Evolutionary conservation across 768 basidiomycete species (phyloP), one percentile per base, ranked within the genome.

Genomic region (Xerocomellus intermedius): DNA sequence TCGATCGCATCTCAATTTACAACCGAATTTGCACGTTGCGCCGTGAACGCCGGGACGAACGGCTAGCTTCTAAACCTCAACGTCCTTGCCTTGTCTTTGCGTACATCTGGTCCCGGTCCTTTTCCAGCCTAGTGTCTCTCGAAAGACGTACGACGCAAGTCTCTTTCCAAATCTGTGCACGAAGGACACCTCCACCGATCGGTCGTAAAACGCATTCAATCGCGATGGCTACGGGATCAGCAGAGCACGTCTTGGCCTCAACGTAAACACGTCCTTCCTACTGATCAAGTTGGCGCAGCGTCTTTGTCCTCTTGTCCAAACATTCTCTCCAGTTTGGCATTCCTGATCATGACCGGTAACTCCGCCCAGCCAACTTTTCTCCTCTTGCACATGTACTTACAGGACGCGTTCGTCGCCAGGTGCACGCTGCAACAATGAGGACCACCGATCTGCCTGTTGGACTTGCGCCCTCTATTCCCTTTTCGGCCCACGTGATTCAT

Each of bases 341-440:
- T 2, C 12, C 28, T 10, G 30, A 35, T 44, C 48, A 19, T 19
- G 39, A 30, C 32, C 21, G 26, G 26, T 33, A 24, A 39, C 26
- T 43, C 32, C n/a, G 33, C 32, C 37, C 33, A n/a, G 8, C 41
- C 36, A 7, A 24, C 13, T 4, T 21, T 38, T 2, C 30, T 33
- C 33, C 14, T 24, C 13, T 36, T 28, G 14, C 9, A 4, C 35
- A 17, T 39, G 44, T 36, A 16, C 36, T 26, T 43, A 16, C 32
- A 28, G 48, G 60, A 28, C 5, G 30, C 7, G 32, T 44, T 39
- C 30, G 19, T 54, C 17, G 9, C 54, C 33, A 45, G 41, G 19
- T 52, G 36, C 57, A 64, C 32, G 64, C 47, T 46, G 55, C 9
- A 43, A 44, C 64, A 54, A 52, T 43, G 64, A 63, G 61, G 63